Base-by-base conservation (phyloP, 345 rosid species). In the Capsella bursapastoris region DNA sequence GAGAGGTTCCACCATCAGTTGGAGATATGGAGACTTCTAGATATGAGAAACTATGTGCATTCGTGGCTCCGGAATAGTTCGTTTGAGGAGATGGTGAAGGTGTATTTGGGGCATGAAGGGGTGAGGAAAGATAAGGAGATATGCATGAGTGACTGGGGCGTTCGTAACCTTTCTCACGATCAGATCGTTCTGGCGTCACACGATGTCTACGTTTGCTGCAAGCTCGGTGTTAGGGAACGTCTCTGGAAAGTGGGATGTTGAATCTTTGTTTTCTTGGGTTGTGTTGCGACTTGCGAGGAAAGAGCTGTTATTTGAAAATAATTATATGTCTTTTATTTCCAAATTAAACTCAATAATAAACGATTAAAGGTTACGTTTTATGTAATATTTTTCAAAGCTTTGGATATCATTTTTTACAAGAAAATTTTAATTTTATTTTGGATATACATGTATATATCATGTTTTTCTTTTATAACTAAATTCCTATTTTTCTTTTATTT, bases 141-240 rank as follows among this genome's bases (percentile, higher is more conserved):
- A 15, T 10, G 56, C 48, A 64, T 10, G 56, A 64, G 69, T 32
- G 3, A 64, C 32, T 64, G 69, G 69, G 57, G 43, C 3, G 43
- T 11, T 64, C 31, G 29, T 2, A 0, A 5, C 1, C 68, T 64
- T 64, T 64, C 41, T 0, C 5, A 32, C 5, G 29, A 16, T 15
- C 68, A 64, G 29, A 47, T 47, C 15, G 10, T 31, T 47, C 56
- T 15, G 15, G 56, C 68, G 6, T 10, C 56, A 64, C 3, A 9
- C 10, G 56, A 64, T 64, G 60, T 64, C 15, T 64, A 64, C 15
- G 43, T 31, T 64, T 64, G 16, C 56, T 64, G 0, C 69, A 32
- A 64, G 43, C 43, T 64, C 29, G 69, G 57, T 64, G 56, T 32
- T 47, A n/a, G 6, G 29, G 2, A 31, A 16, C 15, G 29, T 31